phyloP scores from a whole-genome alignment of 345 rosid genomes.

The Odontarrhena argentea region DNA sequence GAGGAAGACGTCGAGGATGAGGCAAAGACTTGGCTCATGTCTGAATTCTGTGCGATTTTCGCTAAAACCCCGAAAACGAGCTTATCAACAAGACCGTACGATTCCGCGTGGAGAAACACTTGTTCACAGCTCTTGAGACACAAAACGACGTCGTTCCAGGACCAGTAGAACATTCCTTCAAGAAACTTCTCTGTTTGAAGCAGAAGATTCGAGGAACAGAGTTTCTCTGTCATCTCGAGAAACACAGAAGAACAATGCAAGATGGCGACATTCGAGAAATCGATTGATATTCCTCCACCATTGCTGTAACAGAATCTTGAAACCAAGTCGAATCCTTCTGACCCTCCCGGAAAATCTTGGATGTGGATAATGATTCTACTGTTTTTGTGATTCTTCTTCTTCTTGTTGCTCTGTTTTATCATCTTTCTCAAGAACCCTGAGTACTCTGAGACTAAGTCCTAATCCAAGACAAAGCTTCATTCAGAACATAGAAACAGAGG shows the following conservation, averaged over 20 bases:
- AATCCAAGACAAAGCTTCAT: background rate
- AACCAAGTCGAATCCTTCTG: slow-evolving; percentile 66
- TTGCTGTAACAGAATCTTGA: slow-evolving; percentile 68
- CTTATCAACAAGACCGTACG: slow-evolving; percentile 56
- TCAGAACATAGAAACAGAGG: background rate
- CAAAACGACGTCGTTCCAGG: slow-evolving; percentile 56
- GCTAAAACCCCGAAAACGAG: slow-evolving; percentile 55
- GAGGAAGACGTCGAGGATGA: slow-evolving; percentile 58
- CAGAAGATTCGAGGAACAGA: slow-evolving; percentile 55
- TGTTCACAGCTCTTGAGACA: slow-evolving; percentile 64
- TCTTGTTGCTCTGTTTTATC: slow-evolving; percentile 51
- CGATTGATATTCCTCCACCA: slow-evolving; percentile 52
- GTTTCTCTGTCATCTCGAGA: slow-evolving; percentile 68
- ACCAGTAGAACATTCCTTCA: slow-evolving; percentile 63
- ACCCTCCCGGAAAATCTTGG: slow-evolving; percentile 64
- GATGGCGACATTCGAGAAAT: slow-evolving; percentile 54
- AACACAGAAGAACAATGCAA: slow-evolving; percentile 63
- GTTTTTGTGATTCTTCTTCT: slow-evolving; percentile 47
- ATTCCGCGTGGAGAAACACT: slow-evolving; percentile 56
- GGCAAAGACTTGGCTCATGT: slow-evolving; percentile 41
- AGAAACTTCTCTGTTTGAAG: slow-evolving; percentile 58
- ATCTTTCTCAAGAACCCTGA: slow-evolving; percentile 61
- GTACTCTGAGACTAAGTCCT: slow-evolving; percentile 57
- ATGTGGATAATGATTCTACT: slow-evolving; percentile 48
- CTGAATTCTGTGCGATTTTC: slow-evolving; percentile 64